Percentiles rank a stretch among this genome's conserved stretches.
These are phyloP conservation scores for Megacollybia marginata DNA, from an alignment of 768 basidiomycete genomes.

Conservation along the genomic window DNA sequence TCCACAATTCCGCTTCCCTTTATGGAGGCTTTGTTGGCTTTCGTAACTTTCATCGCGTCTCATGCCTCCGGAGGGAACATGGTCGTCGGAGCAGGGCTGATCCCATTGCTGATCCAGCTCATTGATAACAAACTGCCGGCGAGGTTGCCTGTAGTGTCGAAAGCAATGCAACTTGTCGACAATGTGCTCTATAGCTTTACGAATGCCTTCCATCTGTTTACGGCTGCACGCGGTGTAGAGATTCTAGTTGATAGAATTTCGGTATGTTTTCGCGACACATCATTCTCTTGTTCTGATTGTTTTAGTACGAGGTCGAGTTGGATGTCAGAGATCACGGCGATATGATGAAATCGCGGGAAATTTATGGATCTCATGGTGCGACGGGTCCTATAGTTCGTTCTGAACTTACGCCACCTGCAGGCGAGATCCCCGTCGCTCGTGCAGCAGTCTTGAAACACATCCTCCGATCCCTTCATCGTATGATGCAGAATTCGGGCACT, in stretches of 20 bases:
- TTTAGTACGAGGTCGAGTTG: slow-evolving; percentile 59
- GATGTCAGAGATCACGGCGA: slow-evolving; percentile 52
- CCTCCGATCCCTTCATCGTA: slow-evolving; percentile 86
- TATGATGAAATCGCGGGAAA: slow-evolving; percentile 33
- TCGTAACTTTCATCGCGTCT: slow-evolving; percentile 82
- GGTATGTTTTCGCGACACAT: slow-evolving; percentile 34
- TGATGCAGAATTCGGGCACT: slow-evolving; percentile 95
- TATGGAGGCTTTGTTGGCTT: slow-evolving; percentile 77
- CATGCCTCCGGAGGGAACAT: slow-evolving; percentile 84
- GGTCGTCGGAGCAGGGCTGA: slow-evolving; percentile 90
- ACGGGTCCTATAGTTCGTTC: not conserved
- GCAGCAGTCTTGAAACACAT: slow-evolving; percentile 85
- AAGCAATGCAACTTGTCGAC: slow-evolving; percentile 88
- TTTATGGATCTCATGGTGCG: slow-evolving; percentile 48
- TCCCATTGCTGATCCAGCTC: slow-evolving; percentile 84
- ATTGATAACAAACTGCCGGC: slow-evolving; percentile 70
- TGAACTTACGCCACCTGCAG: slow-evolving; percentile 24
- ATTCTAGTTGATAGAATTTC: slow-evolving; percentile 81
- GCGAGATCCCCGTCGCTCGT: slow-evolving; percentile 65
- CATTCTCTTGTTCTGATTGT: not conserved
- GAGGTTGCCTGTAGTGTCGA: slow-evolving; percentile 73
- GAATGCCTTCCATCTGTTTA: slow-evolving; percentile 84
- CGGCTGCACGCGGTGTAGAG: slow-evolving; percentile 76
- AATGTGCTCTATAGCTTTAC: slow-evolving; percentile 86
- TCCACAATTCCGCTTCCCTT: slow-evolving; percentile 67